Evolutionary conservation across 108 stramenopile species (phyloP), one percentile per base, ranked within the genome.

Genomic region (Parmales sp.): DNA sequence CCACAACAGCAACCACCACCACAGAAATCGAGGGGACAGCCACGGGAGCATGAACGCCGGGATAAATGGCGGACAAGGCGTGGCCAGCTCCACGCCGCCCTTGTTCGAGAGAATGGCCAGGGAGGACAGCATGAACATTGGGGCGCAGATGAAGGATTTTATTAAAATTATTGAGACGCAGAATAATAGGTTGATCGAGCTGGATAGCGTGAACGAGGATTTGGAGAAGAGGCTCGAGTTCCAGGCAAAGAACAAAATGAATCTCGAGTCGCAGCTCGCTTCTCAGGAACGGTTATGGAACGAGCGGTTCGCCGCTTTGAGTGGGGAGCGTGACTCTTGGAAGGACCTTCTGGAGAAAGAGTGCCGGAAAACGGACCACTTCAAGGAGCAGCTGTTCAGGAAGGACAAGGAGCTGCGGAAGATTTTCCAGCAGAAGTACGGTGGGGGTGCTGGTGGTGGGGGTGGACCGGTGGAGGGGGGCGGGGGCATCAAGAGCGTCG

Each of bases 331-430:
- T 19, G 78, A 85, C 66, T 51, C 74, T 11, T 81, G 74, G 76
- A 78, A 80, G 64, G 46, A 72, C 5, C 38, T 49, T 16, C 78
- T 83, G 19, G 38, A 79, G 46, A 51, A 37, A 4, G 86, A 88
- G 63, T 37, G 79, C 70, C 69, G 64, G 0, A 83, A 81, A 51
- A 85, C 83, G 39, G 51, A 64, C 9, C 65, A 44, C 54, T 75
- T 88, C 1, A 43, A 68, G 28, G 78, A 80, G 37, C 76, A 79
- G 46, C 69, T 84, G 18, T 49, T 60, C 23, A 72, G 82, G 26
- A 88, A 88, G 68, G 83, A 88, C 60, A 71, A 78, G 75, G 86
- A 88, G 51, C 82, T 88, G 39, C 82, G 79, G 48, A 34, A 78
- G 23, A 81, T 84, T 75, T 49, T 84, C 4, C 80, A 83, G 65